These are phyloP conservation scores for Niveomyces coronatus DNA, from an alignment of 2,329 filamentous ascomycete genomes.

Conservation along the genomic window DNA sequence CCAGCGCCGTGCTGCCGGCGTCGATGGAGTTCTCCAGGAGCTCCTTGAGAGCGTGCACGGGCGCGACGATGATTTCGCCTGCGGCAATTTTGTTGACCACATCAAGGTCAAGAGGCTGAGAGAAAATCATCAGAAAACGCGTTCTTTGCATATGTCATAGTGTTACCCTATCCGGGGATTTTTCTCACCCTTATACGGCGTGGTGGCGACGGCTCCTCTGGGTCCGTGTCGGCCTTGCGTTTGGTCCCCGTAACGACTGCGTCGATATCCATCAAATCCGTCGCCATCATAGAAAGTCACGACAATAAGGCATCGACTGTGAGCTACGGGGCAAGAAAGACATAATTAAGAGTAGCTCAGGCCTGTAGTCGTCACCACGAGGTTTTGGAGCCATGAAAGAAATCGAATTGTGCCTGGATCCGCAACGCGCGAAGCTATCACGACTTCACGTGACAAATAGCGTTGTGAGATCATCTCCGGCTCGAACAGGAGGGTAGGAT, in stretches of 20 bases:
- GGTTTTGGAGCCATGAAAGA: background rate
- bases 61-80: conserved; percentile 95
- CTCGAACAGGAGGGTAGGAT: too few species aligned
- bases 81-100: conserved; percentile 98
- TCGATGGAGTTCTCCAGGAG: conserved; percentile 95
- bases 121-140: background rate
- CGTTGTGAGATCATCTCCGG: too few species aligned
- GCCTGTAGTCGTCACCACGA: background rate
- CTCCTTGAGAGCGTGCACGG: conserved; percentile 92
- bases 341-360: background rate
- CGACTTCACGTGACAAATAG: conserved; percentile 11
- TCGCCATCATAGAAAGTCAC: conserved; percentile 15
- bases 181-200: conserved; percentile 39
- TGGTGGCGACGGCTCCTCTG: conserved; percentile 28
- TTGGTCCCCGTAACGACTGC: conserved; percentile 34
- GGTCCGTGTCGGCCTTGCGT: conserved; percentile 34
- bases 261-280: conserved; percentile 36
- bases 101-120: conserved; percentile 72
- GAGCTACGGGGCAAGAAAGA: too few species aligned
- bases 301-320: background rate
- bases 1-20: conserved; percentile 84
- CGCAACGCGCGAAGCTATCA: conserved; percentile 4
- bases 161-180: background rate
- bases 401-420: conserved; percentile 3
- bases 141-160: background rate